Evolutionary conservation across 2,329 filamentous ascomycete genomes (phyloP).

Genomic region (Exophiala oligosperma): DNA sequence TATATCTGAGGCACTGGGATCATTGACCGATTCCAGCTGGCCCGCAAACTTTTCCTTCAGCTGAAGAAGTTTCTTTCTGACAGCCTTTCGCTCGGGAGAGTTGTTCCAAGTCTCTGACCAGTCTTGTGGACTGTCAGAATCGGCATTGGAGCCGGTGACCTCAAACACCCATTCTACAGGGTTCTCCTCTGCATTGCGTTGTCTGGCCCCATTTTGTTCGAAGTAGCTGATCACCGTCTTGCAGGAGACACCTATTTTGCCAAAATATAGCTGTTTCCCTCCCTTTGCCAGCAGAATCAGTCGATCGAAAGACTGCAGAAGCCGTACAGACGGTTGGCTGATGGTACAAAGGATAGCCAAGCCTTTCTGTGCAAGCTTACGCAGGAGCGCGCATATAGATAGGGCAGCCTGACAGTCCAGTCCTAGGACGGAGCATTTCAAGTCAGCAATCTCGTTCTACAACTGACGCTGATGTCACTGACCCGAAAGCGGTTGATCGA

Average conservation of each 20-base stretch:
- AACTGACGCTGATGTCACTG: too few relatives aligned
- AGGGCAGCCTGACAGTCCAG: slow-evolving; percentile 65
- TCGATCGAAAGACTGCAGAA: slow-evolving; percentile 64
- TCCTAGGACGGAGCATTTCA: slow-evolving; percentile 36
- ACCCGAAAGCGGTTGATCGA: slow-evolving; percentile 53
- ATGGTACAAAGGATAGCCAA: slow-evolving; percentile 58
- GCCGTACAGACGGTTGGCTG: slow-evolving; percentile 56
- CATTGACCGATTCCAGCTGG: too few relatives aligned
- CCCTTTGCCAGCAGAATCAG: slow-evolving; percentile 75
- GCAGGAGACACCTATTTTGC: slow-evolving; percentile 69
- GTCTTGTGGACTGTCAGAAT: slow-evolving; percentile 60
- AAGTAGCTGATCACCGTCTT: slow-evolving; percentile 69
- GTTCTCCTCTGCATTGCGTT: slow-evolving; percentile 68
- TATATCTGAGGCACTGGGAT: too few relatives aligned
- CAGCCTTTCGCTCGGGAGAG: not conserved
- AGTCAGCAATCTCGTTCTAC: too few relatives aligned
- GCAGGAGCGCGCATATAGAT: slow-evolving; percentile 62
- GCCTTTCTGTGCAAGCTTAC: slow-evolving; percentile 56
- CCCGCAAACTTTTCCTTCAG: too few relatives aligned
- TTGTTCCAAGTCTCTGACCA: slow-evolving; percentile 61
- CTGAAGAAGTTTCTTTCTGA: not conserved
- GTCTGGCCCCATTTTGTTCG: slow-evolving; percentile 65
- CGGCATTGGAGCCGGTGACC: slow-evolving; percentile 47
- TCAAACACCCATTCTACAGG: slow-evolving; percentile 60
- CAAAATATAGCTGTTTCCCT: slow-evolving; percentile 78